phyloP scores from a whole-genome alignment of 495 filamentous ascomycete genomes.

The Penicillium canariense region DNA sequence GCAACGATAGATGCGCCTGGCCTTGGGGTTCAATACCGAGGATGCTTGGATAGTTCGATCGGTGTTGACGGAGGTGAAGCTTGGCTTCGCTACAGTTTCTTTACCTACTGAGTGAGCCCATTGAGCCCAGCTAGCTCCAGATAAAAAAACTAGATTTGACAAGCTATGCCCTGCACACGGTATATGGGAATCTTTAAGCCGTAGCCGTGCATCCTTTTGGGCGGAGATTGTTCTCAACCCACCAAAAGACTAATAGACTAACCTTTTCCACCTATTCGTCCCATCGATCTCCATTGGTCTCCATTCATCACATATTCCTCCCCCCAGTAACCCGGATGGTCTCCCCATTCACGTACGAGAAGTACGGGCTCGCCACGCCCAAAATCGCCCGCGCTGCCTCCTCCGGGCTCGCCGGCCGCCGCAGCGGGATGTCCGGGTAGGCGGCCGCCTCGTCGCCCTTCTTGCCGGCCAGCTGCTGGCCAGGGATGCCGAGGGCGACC shows the following conservation, averaged over 20 bases:
- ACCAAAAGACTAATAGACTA: background rate
- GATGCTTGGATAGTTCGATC: too few species aligned
- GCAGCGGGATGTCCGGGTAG: conserved; percentile 69
- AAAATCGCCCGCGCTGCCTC: conserved; percentile 79
- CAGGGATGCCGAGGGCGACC: conserved; percentile 74
- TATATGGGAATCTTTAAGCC: too few species aligned
- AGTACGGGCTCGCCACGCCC: conserved; percentile 75
- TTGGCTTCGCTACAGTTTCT: too few species aligned
- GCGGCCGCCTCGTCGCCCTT: conserved; percentile 33
- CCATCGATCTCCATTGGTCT: background rate
- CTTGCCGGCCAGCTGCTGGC: conserved; percentile 47
- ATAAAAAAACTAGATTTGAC: too few species aligned
- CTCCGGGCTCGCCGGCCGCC: conserved; percentile 69
- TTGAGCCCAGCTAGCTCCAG: too few species aligned
- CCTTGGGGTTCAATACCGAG: too few species aligned
- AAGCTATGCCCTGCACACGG: too few species aligned
- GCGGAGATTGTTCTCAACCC: background rate
- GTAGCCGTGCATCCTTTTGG: too few species aligned
- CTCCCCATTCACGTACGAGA: conserved; percentile 80
- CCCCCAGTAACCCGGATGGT: conserved; percentile 83
- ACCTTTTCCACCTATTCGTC: background rate
- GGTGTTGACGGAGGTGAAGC: too few species aligned
- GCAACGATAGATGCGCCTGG: too few species aligned
- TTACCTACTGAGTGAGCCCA: too few species aligned
- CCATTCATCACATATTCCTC: conserved; percentile 66